Evolutionary conservation across 345 rosid species (phyloP).

Genomic region (Eucalyptus erythrocorys): DNA sequence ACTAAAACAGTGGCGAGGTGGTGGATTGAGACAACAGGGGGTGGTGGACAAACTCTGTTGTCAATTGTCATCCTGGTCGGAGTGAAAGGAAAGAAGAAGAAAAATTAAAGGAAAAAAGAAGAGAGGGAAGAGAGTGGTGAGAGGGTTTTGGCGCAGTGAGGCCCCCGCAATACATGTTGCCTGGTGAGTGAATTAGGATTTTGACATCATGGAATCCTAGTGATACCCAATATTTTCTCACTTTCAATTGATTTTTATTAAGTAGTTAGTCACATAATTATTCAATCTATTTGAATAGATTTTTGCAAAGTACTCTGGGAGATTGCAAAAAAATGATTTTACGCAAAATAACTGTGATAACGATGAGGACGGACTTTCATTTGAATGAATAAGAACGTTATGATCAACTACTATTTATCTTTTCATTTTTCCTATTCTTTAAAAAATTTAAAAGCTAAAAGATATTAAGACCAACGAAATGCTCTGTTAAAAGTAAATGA

Average conservation of each 20-base stretch:
- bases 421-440: not conserved
- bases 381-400: not conserved
- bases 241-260: not conserved
- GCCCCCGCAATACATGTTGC: accelerated
- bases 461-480: not conserved
- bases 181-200: accelerated
- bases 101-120: too few species aligned
- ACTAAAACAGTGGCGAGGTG: too few species aligned
- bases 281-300: not conserved
- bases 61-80: accelerated
- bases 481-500: not conserved
- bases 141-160: accelerated
- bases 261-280: not conserved
- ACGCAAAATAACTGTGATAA: not conserved
- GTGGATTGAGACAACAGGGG: too few species aligned
- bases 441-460: not conserved
- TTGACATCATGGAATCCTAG: too few species aligned
- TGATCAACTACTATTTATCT: not conserved
- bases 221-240: too few species aligned
- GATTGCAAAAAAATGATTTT: not conserved
- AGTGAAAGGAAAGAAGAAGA: too few species aligned
- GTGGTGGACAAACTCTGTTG: too few species aligned
- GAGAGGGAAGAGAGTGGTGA: too few species aligned
- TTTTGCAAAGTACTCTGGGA: not conserved
- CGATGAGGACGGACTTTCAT: not conserved